phyloP scores from a whole-genome alignment of 129 eudicot species.

The Rutidosis leptorrhynchoides region DNA sequence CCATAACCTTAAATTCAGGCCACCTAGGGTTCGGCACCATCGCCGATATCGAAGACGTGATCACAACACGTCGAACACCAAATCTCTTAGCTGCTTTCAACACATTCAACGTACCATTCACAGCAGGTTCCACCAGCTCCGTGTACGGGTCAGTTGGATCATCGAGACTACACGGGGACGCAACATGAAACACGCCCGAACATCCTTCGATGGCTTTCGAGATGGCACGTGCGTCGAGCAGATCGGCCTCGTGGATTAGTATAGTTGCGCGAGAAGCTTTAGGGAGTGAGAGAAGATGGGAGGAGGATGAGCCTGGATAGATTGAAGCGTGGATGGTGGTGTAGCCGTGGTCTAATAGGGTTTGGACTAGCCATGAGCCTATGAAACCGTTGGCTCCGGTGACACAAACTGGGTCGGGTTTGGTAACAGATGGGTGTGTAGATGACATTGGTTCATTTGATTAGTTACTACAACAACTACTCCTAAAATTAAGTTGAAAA shows the following conservation, averaged over 20 bases:
- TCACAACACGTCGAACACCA: slow-evolving; percentile 61
- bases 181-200: slow-evolving; percentile 76
- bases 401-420: slow-evolving; percentile 50
- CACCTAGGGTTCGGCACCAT: slow-evolving; percentile 71
- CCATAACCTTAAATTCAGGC: slow-evolving; percentile 37
- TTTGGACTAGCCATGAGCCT: slow-evolving; percentile 58
- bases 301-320: slow-evolving; percentile 57
- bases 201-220: slow-evolving; percentile 49
- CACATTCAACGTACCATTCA: slow-evolving; percentile 61
- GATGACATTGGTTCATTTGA: not conserved
- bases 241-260: slow-evolving; percentile 51
- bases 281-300: slow-evolving; percentile 55
- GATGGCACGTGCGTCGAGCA: slow-evolving; percentile 51
- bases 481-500: no score
- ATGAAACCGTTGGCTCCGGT: slow-evolving; percentile 89
- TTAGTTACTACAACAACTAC: no score
- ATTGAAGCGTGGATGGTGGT: slow-evolving; percentile 71
- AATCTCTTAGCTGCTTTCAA: slow-evolving; percentile 53
- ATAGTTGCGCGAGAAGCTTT: slow-evolving; percentile 38
- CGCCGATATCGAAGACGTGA: slow-evolving; percentile 76
- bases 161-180: slow-evolving; percentile 72
- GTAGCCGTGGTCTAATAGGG: slow-evolving; percentile 57
- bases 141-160: slow-evolving; percentile 62
- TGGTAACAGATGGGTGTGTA: not conserved
- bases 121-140: slow-evolving; percentile 72